A percentile compares a stretch with the other conserved stretches of the same genome.
phyloP scores from a whole-genome alignment of 257 asterid genomes.

The Solanum etuberosum region DNA sequence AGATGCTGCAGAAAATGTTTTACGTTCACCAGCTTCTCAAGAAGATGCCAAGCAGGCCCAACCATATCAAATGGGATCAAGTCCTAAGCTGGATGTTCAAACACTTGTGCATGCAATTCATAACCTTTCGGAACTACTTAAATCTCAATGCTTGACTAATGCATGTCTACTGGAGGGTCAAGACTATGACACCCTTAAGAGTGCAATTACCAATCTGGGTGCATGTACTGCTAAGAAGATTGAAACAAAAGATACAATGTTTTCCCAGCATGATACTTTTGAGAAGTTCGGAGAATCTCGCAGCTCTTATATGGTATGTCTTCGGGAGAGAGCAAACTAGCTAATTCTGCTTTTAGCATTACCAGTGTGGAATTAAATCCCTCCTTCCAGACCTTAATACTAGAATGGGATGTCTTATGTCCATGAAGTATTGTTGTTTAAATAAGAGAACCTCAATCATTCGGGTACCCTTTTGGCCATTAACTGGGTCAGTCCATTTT shows the following conservation, averaged over 20 bases:
- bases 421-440: neutral
- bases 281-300: constrained; percentile 19
- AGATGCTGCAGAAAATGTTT: constrained; percentile 76
- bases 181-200: constrained; percentile 32
- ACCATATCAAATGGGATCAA: constrained; percentile 5
- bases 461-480: neutral
- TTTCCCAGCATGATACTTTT: constrained; percentile 19
- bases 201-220: constrained; percentile 38
- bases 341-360: neutral
- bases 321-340: neutral
- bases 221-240: constrained; percentile 37
- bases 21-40: constrained; percentile 62
- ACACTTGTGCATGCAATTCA: constrained; percentile 41
- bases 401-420: neutral
- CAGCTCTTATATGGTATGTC: constrained; percentile 33
- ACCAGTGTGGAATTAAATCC: neutral
- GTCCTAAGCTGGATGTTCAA: constrained; percentile 36
- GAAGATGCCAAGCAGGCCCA: constrained; percentile 37
- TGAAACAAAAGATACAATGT: constrained; percentile 8
- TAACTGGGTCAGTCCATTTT: neutral
- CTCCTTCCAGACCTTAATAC: neutral
- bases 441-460: neutral
- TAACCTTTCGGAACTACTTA: constrained; percentile 57
- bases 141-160: constrained; percentile 29
- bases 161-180: constrained; percentile 35